phyloP scores from a whole-genome alignment of 345 rosid genomes.

The Arabis hirsuta region DNA sequence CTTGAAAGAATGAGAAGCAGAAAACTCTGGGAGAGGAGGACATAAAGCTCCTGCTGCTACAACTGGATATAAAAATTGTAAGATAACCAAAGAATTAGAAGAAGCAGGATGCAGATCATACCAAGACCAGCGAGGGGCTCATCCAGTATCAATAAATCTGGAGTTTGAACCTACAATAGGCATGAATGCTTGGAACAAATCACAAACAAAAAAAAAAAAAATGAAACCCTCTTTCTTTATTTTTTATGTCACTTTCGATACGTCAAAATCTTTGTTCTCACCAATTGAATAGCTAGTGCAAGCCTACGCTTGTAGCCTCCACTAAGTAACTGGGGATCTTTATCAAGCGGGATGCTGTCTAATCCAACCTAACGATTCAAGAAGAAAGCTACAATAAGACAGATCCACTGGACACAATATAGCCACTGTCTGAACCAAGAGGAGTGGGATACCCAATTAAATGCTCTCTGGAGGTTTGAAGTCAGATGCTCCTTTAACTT shows the following conservation, averaged over 20 bases:
- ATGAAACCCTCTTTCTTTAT: too few species aligned
- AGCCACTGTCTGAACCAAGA: slow-evolving; percentile 27
- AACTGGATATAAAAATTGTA: background rate
- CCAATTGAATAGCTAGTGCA: slow-evolving; percentile 91
- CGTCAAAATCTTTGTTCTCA: slow-evolving; percentile 44
- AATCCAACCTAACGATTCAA: slow-evolving; percentile 75
- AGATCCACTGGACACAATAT: slow-evolving; percentile 12
- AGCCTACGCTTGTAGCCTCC: slow-evolving; percentile 95
- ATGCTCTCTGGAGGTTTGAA: slow-evolving; percentile 79
- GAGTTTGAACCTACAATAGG: slow-evolving; percentile 74
- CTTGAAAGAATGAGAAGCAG: slow-evolving; percentile 7
- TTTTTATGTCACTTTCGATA: background rate
- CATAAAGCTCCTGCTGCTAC: background rate
- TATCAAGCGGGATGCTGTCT: slow-evolving; percentile 72
- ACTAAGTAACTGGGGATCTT: slow-evolving; percentile 86
- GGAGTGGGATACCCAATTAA: slow-evolving; percentile 66
- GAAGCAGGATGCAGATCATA: slow-evolving; percentile 46
- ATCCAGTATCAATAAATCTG: slow-evolving; percentile 82
- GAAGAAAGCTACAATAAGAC: slow-evolving; percentile 18
- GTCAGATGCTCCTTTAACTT: slow-evolving; percentile 69
- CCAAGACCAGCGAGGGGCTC: slow-evolving; percentile 99
- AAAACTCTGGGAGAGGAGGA: background rate
- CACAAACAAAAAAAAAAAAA: background rate
- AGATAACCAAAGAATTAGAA: slow-evolving; percentile 28
- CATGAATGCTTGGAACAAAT: slow-evolving; percentile 10